Conservation (phyloP, 2,329 filamentous ascomycete species). For the Tolypocladium nubicola region DNA sequence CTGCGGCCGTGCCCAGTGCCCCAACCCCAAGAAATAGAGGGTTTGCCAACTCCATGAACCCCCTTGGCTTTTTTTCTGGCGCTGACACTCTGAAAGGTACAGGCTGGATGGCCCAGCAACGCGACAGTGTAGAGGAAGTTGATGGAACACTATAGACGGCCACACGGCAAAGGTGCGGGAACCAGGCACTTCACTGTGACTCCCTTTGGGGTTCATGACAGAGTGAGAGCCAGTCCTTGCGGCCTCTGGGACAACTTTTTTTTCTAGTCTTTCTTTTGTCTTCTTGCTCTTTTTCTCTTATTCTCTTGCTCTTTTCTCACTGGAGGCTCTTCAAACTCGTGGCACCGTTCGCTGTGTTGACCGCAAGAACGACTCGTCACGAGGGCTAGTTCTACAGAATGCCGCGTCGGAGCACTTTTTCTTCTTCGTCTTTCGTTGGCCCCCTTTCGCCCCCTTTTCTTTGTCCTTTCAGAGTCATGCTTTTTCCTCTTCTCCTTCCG, state of each 20-base stretch:
- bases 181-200: neutral
- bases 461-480: neutral
- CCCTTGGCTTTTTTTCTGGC: neutral
- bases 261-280: slow-evolving; percentile 1
- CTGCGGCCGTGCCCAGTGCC: slow-evolving; percentile 19
- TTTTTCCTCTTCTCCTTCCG: neutral
- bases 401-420: neutral
- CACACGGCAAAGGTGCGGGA: slow-evolving; percentile 12
- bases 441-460: neutral
- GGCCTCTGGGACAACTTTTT: neutral
- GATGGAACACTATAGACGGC: slow-evolving; percentile 11
- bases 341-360: neutral
- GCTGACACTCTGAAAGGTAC: neutral
- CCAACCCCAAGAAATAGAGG: slow-evolving; percentile 12
- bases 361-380: neutral
- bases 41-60: neutral
- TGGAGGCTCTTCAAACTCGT: neutral
- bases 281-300: slow-evolving; percentile 1
- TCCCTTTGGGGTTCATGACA: neutral
- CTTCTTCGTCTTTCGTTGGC: neutral
- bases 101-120: neutral
- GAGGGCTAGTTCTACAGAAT: neutral
- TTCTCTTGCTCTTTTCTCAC: neutral
- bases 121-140: slow-evolving; percentile 4
- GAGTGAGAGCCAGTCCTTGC: slow-evolving; percentile 4